Evolutionary conservation across 768 basidiomycete species (phyloP), one percentile per base, ranked within the genome.

Genomic region (Exidia glandulosa): DNA sequence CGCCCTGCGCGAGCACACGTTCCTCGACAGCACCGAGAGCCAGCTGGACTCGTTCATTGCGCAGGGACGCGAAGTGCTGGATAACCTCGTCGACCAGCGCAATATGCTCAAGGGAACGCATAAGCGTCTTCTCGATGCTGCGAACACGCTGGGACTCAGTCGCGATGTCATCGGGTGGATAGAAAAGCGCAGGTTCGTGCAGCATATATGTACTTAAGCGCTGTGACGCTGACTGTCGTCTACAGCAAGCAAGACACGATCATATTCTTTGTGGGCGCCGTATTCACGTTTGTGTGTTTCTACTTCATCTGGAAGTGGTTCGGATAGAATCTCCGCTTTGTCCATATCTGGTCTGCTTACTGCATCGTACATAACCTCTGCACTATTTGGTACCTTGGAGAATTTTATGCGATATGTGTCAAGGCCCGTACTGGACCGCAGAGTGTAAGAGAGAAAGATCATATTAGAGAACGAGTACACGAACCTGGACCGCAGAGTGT

Each of bases 81-180:
- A 95, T 63, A 95, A 94, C 69, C 74, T 99, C 36, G 84, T 90
- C 50, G 94, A 94, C 69, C 96, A 99, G 73, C 77, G 92, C 61
- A 88, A 88, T 68, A 84, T 98, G 71, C 76, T 99, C 61, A 98
- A 97, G 72, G 94, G 92, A n/a, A 97, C 96, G 0, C 88, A 91
- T 69, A 80, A 84, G 65, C 79, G 90, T 59, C 72, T 99, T 56
- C 73, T 96, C 60, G 87, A 90, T 69, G 87, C 92, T 47, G 96
- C 94, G 54, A 97, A 96, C 72, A 96, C 93, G 29, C 73, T 99
- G 61, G 96, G 96, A 0, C 74, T 98, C 69, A 94, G 94, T 71
- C 80, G 94, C 62, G 82, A 95, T 69, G 94, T 95, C 33, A 97
- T 99, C 71, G 86, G 90, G 6, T 99, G 94, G 92, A 94, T 99